Percentiles rank a stretch among this genome's conserved stretches.
Conservation (phyloP, 2,329 filamentous ascomycete genomes). For the Cytospora chrysosperma region DNA sequence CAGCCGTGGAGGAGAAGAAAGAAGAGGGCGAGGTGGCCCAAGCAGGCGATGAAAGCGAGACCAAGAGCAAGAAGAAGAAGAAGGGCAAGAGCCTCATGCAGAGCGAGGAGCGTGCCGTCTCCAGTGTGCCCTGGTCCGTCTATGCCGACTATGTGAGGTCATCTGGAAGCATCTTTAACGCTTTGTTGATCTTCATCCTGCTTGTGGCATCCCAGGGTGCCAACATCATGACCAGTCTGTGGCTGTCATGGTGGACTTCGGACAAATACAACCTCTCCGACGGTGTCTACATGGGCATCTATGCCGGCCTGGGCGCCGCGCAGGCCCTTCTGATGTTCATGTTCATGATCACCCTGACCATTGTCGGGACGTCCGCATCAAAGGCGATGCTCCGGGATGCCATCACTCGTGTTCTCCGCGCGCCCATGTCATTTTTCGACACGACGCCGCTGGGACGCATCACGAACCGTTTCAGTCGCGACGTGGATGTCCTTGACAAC, state of each 20-base stretch:
- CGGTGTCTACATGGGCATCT: conserved; percentile 70
- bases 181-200: conserved; percentile 60
- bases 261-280: conserved; percentile 67
- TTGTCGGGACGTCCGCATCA: conserved; percentile 77
- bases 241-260: conserved; percentile 93
- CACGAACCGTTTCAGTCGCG: conserved; percentile 92
- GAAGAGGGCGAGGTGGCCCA: conserved; percentile 49
- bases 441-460: conserved; percentile 94
- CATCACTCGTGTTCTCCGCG: conserved; percentile 71
- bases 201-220: conserved; percentile 74
- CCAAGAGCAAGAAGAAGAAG: conserved; percentile 57
- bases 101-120: conserved; percentile 64
- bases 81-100: conserved; percentile 69
- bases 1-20: conserved; percentile 67
- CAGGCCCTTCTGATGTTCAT: conserved; percentile 76
- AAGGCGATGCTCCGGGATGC: conserved; percentile 79
- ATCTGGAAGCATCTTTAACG: conserved; percentile 69
- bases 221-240: conserved; percentile 85
- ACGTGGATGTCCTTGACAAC: conserved; percentile 97
- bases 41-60: conserved; percentile 26
- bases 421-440: conserved; percentile 91
- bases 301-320: conserved; percentile 66
- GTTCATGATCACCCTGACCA: conserved; percentile 76
- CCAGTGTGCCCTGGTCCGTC: conserved; percentile 76
- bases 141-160: conserved; percentile 76